Evolutionary conservation across 208 protist species (phyloP).

Genomic region (Sergeia podlipaevii): DNA sequence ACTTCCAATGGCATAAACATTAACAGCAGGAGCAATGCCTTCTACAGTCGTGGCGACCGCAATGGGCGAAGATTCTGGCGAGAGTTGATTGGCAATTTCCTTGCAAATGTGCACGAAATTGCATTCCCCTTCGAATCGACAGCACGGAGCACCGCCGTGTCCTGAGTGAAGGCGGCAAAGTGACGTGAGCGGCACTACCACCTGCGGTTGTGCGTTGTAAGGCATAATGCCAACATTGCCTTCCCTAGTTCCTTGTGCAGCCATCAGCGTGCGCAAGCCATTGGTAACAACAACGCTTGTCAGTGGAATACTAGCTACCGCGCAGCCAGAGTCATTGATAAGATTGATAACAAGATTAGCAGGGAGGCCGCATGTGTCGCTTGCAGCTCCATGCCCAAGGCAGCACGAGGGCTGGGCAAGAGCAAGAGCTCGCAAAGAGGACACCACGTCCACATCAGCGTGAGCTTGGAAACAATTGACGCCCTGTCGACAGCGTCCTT

Average conservation of each 20-base stretch:
- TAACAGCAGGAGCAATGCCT: no score
- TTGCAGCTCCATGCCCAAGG: conserved; percentile 38
- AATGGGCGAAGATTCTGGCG: no score
- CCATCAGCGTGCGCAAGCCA: conserved; percentile 43
- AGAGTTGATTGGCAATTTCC: conserved; percentile 8
- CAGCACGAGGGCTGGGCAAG: conserved; percentile 77
- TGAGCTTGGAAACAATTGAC: conserved; percentile 75
- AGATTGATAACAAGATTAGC: conserved; percentile 8
- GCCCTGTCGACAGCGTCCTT: conserved; percentile 77
- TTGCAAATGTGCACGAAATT: conserved; percentile 84
- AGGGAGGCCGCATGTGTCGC: conserved; percentile 15
- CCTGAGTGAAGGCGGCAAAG: conserved; percentile 70
- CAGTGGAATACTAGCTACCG: conserved; percentile 20
- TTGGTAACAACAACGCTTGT: conserved; percentile 39
- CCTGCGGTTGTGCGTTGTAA: conserved; percentile 7
- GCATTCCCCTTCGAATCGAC: conserved; percentile 77
- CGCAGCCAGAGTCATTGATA: conserved; percentile 27
- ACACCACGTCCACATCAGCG: conserved; percentile 42
- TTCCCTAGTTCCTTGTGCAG: no score
- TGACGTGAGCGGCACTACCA: conserved; percentile 46
- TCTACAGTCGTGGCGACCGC: no score
- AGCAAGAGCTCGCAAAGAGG: conserved; percentile 43
- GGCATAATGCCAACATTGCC: not conserved
- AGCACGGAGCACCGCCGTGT: conserved; percentile 43
- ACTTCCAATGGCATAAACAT: not conserved